Base-by-base conservation (phyloP, 73 alveolate genomes). In the Stentor coeruleus region DNA sequence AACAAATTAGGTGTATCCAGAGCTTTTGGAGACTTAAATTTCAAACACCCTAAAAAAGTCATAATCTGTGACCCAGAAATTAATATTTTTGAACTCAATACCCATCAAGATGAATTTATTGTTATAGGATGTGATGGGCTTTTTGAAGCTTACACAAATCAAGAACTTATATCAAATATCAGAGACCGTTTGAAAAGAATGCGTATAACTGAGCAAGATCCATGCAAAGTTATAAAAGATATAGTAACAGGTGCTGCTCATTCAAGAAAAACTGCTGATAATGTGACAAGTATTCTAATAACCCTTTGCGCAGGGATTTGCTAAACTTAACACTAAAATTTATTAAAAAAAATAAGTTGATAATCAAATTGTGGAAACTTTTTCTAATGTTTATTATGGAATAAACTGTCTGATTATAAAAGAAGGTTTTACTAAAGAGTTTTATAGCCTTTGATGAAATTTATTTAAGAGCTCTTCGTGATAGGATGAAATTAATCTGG, bases 21-120 rank as follows among this genome's bases (percentile, higher is more conserved):
- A 86, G 91, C 91, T 30, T 82, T 86, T 60, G 91, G 91, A 0
- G 91, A 86, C 58, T 84, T 60, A 15, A 35, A 74, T 35, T 86
- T 86, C 39, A 86, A 76, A 36, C 73, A 20, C 1, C 15, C 28
- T 57, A 31, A 31, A 57, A 31, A 57, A 31, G 35, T 57, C 28
- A 31, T 57, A 57, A 57, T 57, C 0, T n/a, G 35, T 20, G 73
- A 57, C 35, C 73, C 73, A 20, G 73, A 57, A 57, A 57, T 57
- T 57, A 31, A 57, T 20, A 57, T 57, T 20, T n/a, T 57, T 20
- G 73, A 57, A 57, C 15, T 57, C 15, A 57, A 57, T 57, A 57
- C 15, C 15, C 35, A 57, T 20, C 15, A 1, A 2, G 73, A 57
- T 57, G 73, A 57, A 57, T 57, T 57, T 57, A 57, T 57, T 20